Evolutionary conservation across 2,329 filamentous ascomycete genomes (phyloP).

Genomic region (Fusarium sp.): DNA sequence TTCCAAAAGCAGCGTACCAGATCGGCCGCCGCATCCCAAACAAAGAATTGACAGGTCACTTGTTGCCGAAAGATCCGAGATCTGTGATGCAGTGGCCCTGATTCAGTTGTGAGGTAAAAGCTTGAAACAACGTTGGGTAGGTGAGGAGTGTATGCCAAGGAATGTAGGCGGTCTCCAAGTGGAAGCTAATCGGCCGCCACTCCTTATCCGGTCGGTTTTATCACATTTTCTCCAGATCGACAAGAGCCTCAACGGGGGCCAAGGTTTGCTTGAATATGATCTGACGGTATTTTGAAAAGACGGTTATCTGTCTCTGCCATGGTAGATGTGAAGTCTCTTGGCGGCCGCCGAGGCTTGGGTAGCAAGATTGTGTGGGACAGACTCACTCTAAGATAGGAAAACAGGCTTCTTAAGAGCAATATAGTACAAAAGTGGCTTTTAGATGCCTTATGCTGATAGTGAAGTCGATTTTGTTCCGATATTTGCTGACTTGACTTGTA

Average conservation of each 20-base stretch:
- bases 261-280: not conserved
- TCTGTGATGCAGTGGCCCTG: not conserved
- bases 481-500: too few species aligned
- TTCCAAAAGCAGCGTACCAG: not conserved
- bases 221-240: not conserved
- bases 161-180: constrained; percentile 19
- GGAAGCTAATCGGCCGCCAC: not conserved
- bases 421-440: too few species aligned
- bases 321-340: not conserved
- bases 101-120: not conserved
- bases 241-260: too few species aligned
- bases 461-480: too few species aligned
- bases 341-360: too few species aligned
- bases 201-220: constrained; percentile 3
- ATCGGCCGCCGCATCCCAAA: not conserved
- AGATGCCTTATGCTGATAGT: too few species aligned
- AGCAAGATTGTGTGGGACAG: too few species aligned
- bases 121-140: not conserved
- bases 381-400: too few species aligned
- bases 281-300: not conserved
- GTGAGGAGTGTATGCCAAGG: not conserved
- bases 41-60: not conserved
- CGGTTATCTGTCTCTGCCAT: not conserved
- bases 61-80: constrained; percentile 1
- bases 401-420: too few species aligned